Evolutionary conservation across 2,329 filamentous ascomycete genomes (phyloP).

Genomic region (Aspergillus ochraceus): DNA sequence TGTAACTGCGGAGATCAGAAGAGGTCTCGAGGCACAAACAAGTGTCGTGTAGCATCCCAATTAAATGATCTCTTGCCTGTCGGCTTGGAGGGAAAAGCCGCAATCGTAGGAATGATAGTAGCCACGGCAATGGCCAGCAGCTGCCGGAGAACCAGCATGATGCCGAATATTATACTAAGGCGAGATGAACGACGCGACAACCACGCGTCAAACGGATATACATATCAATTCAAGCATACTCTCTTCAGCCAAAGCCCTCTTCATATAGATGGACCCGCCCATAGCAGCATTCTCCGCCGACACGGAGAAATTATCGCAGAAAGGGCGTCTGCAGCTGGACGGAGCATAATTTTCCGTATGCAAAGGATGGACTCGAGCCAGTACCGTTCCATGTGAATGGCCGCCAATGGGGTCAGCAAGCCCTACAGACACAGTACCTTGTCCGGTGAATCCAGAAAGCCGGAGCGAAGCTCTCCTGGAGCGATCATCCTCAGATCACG

Average conservation of each 20-base stretch:
- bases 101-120: slow-evolving; percentile 2
- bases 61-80: slow-evolving; percentile 6
- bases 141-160: not conserved
- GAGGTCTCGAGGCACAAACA: slow-evolving; percentile 13
- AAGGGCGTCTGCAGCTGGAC: not conserved
- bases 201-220: not conserved
- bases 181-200: not conserved
- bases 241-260: not conserved
- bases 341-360: slow-evolving; percentile 20
- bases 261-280: not conserved
- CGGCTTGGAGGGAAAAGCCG: slow-evolving; percentile 1
- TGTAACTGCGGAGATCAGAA: not conserved
- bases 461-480: not conserved
- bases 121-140: slow-evolving; percentile 4
- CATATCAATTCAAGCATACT: not conserved
- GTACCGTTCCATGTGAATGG: not conserved
- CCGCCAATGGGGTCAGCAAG: not conserved
- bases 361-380: not conserved
- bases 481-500: not conserved
- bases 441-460: not conserved
- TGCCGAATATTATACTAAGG: not conserved
- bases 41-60: slow-evolving; percentile 16
- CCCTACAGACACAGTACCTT: not conserved
- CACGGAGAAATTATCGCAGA: slow-evolving; percentile 13
- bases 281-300: not conserved